Evolutionary conservation across 75 land plant species (phyloP), one percentile per base, ranked within the genome.

Genomic region (Picea glauca): DNA sequence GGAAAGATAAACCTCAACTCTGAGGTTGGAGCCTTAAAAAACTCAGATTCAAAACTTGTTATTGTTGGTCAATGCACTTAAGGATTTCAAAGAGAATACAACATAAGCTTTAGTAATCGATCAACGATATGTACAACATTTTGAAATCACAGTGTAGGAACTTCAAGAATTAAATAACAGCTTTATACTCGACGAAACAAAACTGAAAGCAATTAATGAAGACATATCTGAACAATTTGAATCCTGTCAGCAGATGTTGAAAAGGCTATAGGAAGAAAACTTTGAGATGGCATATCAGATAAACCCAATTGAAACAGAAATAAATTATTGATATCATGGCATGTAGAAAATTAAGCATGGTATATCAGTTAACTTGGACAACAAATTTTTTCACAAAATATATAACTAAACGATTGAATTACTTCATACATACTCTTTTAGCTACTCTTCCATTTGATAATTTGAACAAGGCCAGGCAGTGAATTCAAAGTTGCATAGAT

Each of bases 21-120:
- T 26, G 26, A 26, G 26, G 26, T 26, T 26, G 26, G 26, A 26
- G 26, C 26, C 26, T 26, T 26, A 26, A 26, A 26, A 66, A 13
- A 40, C 31, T 35, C 17, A 66, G 14, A 66, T 66, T 1, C 70
- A 66, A 66, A 4, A 66, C 18, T 40, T 66, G 35, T 40, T 32
- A 66, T 15, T 66, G 33, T 20, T 66, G 70, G 43, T 66, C 70
- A 66, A 66, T 66, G 70, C 31, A 32, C 33, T 66, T 35, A 67
- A 67, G 17, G 72, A 38, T 67, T 67, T 35, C 20, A 67, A 67
- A 3, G 72, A 35, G 18, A 67, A 67, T 18, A 67, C 72, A 67
- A 33, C 72, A 35, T 8, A 67, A 38, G 72, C 46, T 35, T 20
- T 67, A 15, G 72, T 35, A 67, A 67, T 33, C 35, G 72, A 67